Base-by-base conservation (phyloP, 1,284 basidiomycete species). In the Irpex sp. region DNA sequence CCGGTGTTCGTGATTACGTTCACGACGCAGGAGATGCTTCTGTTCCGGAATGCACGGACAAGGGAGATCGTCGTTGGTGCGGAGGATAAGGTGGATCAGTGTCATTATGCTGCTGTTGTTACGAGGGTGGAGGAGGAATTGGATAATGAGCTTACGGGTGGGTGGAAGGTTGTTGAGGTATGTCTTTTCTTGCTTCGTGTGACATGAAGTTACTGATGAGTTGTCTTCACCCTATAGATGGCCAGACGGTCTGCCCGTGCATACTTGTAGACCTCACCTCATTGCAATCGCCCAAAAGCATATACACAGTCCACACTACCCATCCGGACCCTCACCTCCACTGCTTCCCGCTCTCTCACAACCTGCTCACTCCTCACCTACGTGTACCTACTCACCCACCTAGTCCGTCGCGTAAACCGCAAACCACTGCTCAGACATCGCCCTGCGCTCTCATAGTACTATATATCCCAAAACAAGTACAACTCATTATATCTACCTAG, bases 91-190 rank as follows among this genome's bases (percentile, higher is more conserved):
- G 95, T 98, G 35, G 94, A 98, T 74, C 89, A 95, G 70, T 97
- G 94, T 71, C 87, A 87, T 39, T 99, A 99, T 73, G 93, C 91
- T 19, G 93, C 94, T 58, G 96, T 96, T 2, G 76, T 99, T 63
- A 98, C 95, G 5, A 83, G 96, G 51, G 75, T 93, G 49, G 90
- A 93, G 72, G 88, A 88, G 67, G 93, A 96, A 71, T 77, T 96
- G 59, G 87, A 88, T 52, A 92, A 98, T 69, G 91, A 96, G 75
- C 80, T 98, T 58, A 99, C 97, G 0, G 94, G 94, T 56, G 97
- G 97, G 9, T 99, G 97, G 97, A 98, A 98, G 77, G 86, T 99
- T 59, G 84, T 98, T 48, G 96, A 98, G 86, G 92, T 95, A 71
- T 62, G 85, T 78, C 1, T 16, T n/a, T n/a, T n/a, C n/a, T n/a